Conservation (phyloP, 345 rosid species). For the Psidium guajava region DNA sequence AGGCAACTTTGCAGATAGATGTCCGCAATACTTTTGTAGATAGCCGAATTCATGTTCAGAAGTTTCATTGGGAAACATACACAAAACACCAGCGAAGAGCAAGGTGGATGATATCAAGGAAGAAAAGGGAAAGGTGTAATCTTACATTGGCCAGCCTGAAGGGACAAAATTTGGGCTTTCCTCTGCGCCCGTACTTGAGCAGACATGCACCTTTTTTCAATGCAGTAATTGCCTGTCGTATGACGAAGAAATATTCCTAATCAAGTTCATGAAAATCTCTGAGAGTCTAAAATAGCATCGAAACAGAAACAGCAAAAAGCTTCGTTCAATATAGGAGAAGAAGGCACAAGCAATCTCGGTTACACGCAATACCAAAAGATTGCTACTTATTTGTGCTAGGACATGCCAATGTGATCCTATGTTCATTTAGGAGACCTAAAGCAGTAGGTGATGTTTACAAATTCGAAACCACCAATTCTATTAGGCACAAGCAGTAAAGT, state of each 20-base stretch:
- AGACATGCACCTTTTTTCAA: conserved; percentile 66
- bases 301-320: not conserved
- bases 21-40: not conserved
- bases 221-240: conserved; percentile 61
- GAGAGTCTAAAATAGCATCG: not conserved
- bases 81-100: not conserved
- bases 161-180: conserved; percentile 78
- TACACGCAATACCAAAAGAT: not conserved
- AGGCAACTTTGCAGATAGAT: not conserved
- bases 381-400: not conserved
- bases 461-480: not conserved
- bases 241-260: not conserved
- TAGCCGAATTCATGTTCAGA: not conserved
- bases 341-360: not conserved
- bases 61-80: not conserved
- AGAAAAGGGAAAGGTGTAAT: not conserved
- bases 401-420: not conserved
- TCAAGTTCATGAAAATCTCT: not conserved
- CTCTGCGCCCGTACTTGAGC: conserved; percentile 77
- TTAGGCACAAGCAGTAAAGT: not conserved
- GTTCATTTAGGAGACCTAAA: not conserved
- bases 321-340: not conserved
- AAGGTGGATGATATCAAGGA: not conserved
- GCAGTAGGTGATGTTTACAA: not conserved
- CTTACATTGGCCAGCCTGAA: conserved; percentile 72